Percentiles rank a stretch among this genome's conserved stretches.
Evolutionary conservation across 2,329 filamentous ascomycete species (phyloP).

Genomic region (Paecilomyces fulvus): DNA sequence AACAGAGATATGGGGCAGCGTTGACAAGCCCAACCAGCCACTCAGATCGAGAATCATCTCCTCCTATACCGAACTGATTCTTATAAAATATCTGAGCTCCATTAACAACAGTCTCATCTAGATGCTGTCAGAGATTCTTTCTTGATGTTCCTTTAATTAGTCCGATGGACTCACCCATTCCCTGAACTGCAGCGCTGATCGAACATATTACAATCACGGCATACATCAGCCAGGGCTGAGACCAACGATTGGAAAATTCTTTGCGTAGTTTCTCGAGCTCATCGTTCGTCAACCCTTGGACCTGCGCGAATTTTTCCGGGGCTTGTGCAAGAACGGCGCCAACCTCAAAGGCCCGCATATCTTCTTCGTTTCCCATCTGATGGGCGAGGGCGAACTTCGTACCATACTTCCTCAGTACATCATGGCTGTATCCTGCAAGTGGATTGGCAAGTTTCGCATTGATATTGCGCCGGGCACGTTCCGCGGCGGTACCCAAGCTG

Average conservation of each 20-base stretch:
- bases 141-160: background rate
- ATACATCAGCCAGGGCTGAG: slow-evolving; percentile 58
- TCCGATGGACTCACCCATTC: slow-evolving; percentile 44
- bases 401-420: slow-evolving; percentile 48
- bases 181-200: slow-evolving; percentile 61
- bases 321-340: slow-evolving; percentile 53
- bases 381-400: slow-evolving; percentile 51
- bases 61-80: slow-evolving; percentile 51
- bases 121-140: background rate
- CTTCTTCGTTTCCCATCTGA: slow-evolving; percentile 46
- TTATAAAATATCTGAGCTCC: slow-evolving; percentile 60
- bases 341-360: slow-evolving; percentile 51
- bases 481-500: slow-evolving; percentile 25
- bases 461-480: slow-evolving; percentile 32
- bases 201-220: slow-evolving; percentile 58
- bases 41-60: slow-evolving; percentile 38
- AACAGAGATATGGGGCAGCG: slow-evolving; percentile 51
- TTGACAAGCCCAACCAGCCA: slow-evolving; percentile 59
- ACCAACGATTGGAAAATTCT: slow-evolving; percentile 61
- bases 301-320: slow-evolving; percentile 41
- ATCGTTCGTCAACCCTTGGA: slow-evolving; percentile 47
- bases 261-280: slow-evolving; percentile 51
- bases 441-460: slow-evolving; percentile 48
- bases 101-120: slow-evolving; percentile 61
- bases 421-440: slow-evolving; percentile 39